These are phyloP conservation scores for Incumbomyces lentus DNA, from an alignment of 2,329 filamentous ascomycete genomes.

Conservation along the genomic window DNA sequence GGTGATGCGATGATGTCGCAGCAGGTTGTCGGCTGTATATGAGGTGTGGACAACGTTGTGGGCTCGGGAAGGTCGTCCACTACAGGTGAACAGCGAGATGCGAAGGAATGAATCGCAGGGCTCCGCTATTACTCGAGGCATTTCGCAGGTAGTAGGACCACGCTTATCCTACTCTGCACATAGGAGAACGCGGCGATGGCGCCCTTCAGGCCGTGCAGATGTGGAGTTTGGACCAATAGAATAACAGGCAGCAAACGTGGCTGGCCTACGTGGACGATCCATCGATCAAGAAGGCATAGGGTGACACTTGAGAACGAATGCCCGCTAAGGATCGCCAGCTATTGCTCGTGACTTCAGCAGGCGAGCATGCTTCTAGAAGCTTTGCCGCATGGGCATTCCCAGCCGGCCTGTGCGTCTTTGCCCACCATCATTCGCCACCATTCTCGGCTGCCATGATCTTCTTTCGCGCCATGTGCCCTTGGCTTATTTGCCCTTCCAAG, in stretches of 20 bases:
- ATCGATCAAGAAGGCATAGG: background rate
- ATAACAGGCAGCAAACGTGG: background rate
- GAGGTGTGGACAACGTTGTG: background rate
- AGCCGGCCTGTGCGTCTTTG: background rate
- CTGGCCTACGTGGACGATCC: background rate
- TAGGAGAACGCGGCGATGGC: no score
- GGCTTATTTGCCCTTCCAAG: background rate
- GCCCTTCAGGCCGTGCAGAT: constrained; percentile 1
- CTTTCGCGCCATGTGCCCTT: background rate
- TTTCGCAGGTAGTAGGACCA: background rate
- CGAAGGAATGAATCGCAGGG: background rate
- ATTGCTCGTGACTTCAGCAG: background rate
- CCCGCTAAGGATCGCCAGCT: background rate
- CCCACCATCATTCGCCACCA: constrained; percentile 1
- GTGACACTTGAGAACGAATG: background rate
- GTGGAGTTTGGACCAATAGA: constrained; percentile 2
- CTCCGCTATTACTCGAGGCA: background rate
- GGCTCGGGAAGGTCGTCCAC: background rate
- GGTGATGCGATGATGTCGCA: background rate
- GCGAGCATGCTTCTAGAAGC: constrained; percentile 1
- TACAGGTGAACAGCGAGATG: no score
- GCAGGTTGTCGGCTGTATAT: background rate
- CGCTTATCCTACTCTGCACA: no score
- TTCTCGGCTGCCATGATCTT: constrained; percentile 1
- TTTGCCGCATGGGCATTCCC: background rate